Evolutionary conservation across 2,329 filamentous ascomycete genomes (phyloP).

Genomic region (Fusarium continuum): DNA sequence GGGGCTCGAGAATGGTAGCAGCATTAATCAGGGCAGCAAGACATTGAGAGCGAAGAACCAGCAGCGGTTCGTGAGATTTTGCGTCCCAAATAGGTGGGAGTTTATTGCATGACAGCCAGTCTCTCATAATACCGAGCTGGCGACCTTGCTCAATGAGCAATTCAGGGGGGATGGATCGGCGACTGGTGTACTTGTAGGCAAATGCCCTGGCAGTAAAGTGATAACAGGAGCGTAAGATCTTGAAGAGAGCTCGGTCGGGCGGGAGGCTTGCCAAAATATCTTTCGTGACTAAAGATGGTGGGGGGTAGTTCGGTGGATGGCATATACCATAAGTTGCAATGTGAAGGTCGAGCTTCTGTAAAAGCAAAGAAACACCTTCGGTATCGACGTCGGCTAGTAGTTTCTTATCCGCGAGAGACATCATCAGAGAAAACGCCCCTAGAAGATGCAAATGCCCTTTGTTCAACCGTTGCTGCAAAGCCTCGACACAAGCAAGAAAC

Average conservation of each 20-base stretch:
- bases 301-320: slow-evolving; percentile 18
- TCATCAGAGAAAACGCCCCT: slow-evolving; percentile 21
- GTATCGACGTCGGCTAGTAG: neutral
- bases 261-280: neutral
- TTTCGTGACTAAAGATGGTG: neutral
- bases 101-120: slow-evolving; percentile 22
- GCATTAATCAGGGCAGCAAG: slow-evolving; percentile 19
- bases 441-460: slow-evolving; percentile 14
- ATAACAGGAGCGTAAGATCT: slow-evolving; percentile 21
- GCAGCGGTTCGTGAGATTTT: neutral
- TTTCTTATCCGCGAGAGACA: neutral
- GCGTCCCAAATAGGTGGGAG: neutral
- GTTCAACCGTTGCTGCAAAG: slow-evolving; percentile 21
- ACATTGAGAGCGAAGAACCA: slow-evolving; percentile 31
- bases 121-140: slow-evolving; percentile 22
- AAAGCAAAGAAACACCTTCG: slow-evolving; percentile 4
- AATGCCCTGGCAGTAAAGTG: slow-evolving; percentile 24
- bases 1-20: slow-evolving; percentile 18
- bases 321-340: slow-evolving; percentile 27
- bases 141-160: slow-evolving; percentile 37
- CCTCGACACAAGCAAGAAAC: slow-evolving; percentile 21
- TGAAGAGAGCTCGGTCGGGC: slow-evolving; percentile 3
- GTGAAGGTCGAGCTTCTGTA: slow-evolving; percentile 35
- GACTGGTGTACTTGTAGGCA: slow-evolving; percentile 26
- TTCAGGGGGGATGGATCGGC: slow-evolving; percentile 13